Base-by-base conservation (phyloP, 2,329 filamentous ascomycete genomes). In the Aureobasidium sp. region DNA sequence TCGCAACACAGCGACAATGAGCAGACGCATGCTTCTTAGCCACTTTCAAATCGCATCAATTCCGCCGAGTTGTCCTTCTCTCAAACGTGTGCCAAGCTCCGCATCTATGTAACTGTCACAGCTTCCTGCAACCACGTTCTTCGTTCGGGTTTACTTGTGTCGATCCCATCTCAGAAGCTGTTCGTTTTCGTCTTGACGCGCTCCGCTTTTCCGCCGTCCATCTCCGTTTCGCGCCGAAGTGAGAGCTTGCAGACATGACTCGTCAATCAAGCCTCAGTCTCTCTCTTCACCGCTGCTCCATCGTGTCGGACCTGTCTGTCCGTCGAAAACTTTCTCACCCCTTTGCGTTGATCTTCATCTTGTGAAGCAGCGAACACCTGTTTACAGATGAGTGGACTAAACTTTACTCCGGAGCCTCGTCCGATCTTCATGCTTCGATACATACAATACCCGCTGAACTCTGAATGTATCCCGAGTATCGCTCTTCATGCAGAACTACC, bases 51-150 rank as follows among this genome's bases (percentile, higher is more conserved):
- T 25, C 21, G n/a, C 21, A 48, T 37, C 44, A 14, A 12, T 37
- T 24, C 2, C 30, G 21, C 25, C 44, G n/a, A 48, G 19, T n/a
- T 27, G 12, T 48, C 10, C n/a, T 8, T 35, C 10, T 35, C n/a
- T n/a, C 22, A 25, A 8, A 48, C 44, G 44, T 48, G 17, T 25
- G 44, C 44, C 44, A 48, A 48, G 44, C 44, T 19, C 4, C 4
- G 7, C 14, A 29, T 16, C 11, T 11, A 21, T 48, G n/a, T 48
- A 38, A 38, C 17, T 29, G n/a, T 24, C 30, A 48, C 44, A 37
- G 30, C 10, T 34, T 37, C 7, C 44, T 48, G 44, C 44, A 48
- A 48, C 44, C n/a, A 48, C 21, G 44, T 48, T 48, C 44, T 25
- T 35, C 44, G 30, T 48, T 48, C 32, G 22, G 32, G 44, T 35